phyloP scores from a whole-genome alignment of 345 rosid genomes.

The Acer yangbiense region DNA sequence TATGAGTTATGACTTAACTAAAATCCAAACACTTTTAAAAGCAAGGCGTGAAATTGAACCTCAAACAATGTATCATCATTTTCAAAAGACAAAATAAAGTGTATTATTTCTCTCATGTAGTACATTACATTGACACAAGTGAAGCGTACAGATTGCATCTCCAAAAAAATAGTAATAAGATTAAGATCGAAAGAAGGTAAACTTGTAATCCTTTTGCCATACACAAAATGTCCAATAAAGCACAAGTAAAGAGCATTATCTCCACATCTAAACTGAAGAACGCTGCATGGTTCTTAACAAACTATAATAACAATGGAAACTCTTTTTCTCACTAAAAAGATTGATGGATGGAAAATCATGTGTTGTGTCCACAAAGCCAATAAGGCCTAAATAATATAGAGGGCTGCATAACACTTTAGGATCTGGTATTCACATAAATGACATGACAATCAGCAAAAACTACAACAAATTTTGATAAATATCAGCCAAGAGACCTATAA shows the following conservation, averaged over 20 bases:
- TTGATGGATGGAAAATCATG: neutral
- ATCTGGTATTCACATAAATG: neutral
- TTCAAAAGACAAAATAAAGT: neutral
- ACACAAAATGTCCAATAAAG: neutral
- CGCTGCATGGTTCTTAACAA: neutral
- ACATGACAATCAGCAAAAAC: neutral
- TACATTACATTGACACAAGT: neutral
- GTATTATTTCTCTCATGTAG: neutral
- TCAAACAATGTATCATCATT: neutral
- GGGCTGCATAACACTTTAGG: neutral
- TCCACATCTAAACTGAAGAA: neutral
- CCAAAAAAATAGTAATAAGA: neutral
- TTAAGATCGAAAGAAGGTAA: neutral
- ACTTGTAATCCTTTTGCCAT: neutral
- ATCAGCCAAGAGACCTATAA: neutral
- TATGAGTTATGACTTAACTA: neutral
- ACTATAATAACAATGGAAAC: neutral
- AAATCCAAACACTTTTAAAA: neutral
- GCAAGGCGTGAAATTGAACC: constrained; percentile 4
- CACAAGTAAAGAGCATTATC: neutral
- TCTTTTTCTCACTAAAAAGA: neutral
- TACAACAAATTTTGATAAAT: neutral
- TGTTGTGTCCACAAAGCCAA: neutral
- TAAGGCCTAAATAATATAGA: neutral
- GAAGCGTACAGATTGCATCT: neutral